Percentiles rank a stretch among this genome's conserved stretches.
These are phyloP conservation scores for Suaeda aralocaspica DNA, from an alignment of 148 eudicot genomes.

Conservation along the genomic window DNA sequence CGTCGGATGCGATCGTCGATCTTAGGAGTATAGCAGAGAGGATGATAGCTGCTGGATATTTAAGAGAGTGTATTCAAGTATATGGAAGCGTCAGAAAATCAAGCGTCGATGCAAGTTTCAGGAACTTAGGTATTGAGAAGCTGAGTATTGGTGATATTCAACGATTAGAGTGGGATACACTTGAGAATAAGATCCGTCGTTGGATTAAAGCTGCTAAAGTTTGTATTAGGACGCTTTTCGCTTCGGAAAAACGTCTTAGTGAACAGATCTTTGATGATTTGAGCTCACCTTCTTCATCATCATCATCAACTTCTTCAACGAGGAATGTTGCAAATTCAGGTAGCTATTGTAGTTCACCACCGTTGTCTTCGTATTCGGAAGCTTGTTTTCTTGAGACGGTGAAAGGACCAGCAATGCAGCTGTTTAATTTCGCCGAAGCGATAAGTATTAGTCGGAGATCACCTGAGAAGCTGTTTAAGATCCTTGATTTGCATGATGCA, in stretches of 20 bases:
- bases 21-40: conserved; percentile 67
- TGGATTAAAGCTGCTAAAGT: conserved; percentile 81
- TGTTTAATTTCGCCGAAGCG: conserved; percentile 72
- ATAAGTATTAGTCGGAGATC: conserved; percentile 65
- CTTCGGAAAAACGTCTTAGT: conserved; percentile 58
- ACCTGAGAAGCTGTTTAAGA: conserved; percentile 83
- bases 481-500: conserved; percentile 72
- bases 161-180: conserved; percentile 49
- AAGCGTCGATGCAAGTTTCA: conserved; percentile 49
- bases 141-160: conserved; percentile 60
- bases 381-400: conserved; percentile 70
- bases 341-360: conserved; percentile 5
- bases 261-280: conserved; percentile 55
- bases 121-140: conserved; percentile 62
- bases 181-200: conserved; percentile 62
- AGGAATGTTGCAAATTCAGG: no score
- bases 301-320: neutral
- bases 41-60: conserved; percentile 64
- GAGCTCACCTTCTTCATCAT: conserved; percentile 9
- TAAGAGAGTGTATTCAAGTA: conserved; percentile 70
- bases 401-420: conserved; percentile 57
- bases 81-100: conserved; percentile 66
- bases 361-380: conserved; percentile 27
- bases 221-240: conserved; percentile 56
- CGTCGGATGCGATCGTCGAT: conserved; percentile 43